Evolutionary conservation across 257 asterid genomes (phyloP).

Genomic region (Solanum etuberosum): DNA sequence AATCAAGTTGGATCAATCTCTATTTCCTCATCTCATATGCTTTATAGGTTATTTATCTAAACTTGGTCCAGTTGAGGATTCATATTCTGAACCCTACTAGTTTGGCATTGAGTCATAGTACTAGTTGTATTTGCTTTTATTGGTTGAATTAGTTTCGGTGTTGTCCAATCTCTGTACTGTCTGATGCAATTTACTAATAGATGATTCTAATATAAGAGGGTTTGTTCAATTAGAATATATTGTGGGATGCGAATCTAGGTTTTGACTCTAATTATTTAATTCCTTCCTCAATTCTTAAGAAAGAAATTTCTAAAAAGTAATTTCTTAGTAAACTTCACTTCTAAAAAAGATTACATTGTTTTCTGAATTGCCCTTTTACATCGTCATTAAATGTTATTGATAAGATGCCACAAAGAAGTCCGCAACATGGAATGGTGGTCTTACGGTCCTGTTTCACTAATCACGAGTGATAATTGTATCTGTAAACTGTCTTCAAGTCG

Average conservation of each 20-base stretch:
- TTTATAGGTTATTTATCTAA: neutral
- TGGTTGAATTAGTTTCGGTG: neutral
- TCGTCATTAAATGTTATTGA: neutral
- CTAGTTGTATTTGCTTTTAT: neutral
- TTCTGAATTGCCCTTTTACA: neutral
- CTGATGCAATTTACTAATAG: neutral
- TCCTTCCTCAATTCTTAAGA: neutral
- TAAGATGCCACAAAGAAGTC: neutral
- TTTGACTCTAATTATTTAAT: neutral
- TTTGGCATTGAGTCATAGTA: neutral
- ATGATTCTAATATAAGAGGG: neutral
- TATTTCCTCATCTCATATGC: neutral
- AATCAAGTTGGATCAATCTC: neutral
- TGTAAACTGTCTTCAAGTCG: neutral
- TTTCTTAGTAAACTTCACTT: neutral
- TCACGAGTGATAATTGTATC: neutral
- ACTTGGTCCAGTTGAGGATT: neutral
- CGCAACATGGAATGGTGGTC: neutral
- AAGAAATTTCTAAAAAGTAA: neutral
- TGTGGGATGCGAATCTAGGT: neutral
- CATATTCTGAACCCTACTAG: neutral
- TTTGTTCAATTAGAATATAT: neutral
- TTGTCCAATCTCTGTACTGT: neutral
- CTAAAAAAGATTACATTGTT: neutral
- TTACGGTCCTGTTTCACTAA: neutral